Conservation (phyloP, 2,329 filamentous ascomycete species). For the Rhynchosporium graminicola region DNA sequence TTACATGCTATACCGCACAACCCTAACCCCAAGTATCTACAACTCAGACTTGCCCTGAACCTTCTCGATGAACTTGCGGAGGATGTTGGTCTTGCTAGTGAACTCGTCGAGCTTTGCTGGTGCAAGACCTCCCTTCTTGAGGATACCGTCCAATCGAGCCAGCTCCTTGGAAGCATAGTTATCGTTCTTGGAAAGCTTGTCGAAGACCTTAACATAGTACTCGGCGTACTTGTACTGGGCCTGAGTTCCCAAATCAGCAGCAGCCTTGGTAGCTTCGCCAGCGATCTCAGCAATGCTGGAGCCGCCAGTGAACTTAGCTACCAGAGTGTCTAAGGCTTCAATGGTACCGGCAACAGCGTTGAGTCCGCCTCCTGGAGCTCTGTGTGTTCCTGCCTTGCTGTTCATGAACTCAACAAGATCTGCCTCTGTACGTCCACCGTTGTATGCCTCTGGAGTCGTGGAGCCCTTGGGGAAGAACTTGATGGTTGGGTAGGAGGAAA, state of each 20-base stretch:
- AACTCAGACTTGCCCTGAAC: slow-evolving; percentile 61
- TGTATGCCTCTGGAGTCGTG: slow-evolving; percentile 70
- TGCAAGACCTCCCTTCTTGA: slow-evolving; percentile 84
- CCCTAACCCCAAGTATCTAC: slow-evolving; percentile 34
- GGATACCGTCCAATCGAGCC: slow-evolving; percentile 72
- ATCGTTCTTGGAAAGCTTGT: slow-evolving; percentile 78
- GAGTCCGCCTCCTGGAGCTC: slow-evolving; percentile 76
- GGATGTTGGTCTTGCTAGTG: slow-evolving; percentile 81
- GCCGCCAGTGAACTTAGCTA: slow-evolving; percentile 69
- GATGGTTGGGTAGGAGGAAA: slow-evolving; percentile 92
- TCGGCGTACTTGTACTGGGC: slow-evolving; percentile 75
- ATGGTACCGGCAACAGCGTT: slow-evolving; percentile 80
- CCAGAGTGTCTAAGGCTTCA: slow-evolving; percentile 72
- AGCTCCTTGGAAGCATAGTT: slow-evolving; percentile 85
- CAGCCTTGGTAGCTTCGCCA: slow-evolving; percentile 71
- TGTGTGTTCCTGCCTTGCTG: slow-evolving; percentile 84
- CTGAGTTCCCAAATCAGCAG: slow-evolving; percentile 62
- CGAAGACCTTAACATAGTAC: slow-evolving; percentile 91
- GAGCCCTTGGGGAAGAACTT: slow-evolving; percentile 93
- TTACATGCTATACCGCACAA: slow-evolving; percentile 15
- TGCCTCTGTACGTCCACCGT: slow-evolving; percentile 72
- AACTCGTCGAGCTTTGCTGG: slow-evolving; percentile 88
- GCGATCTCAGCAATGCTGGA: slow-evolving; percentile 61
- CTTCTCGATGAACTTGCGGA: slow-evolving; percentile 72
- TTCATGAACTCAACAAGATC: slow-evolving; percentile 83